These are phyloP conservation scores for Bipolaris sorokiniana DNA, from an alignment of 2,329 filamentous ascomycete genomes.

Conservation along the genomic window DNA sequence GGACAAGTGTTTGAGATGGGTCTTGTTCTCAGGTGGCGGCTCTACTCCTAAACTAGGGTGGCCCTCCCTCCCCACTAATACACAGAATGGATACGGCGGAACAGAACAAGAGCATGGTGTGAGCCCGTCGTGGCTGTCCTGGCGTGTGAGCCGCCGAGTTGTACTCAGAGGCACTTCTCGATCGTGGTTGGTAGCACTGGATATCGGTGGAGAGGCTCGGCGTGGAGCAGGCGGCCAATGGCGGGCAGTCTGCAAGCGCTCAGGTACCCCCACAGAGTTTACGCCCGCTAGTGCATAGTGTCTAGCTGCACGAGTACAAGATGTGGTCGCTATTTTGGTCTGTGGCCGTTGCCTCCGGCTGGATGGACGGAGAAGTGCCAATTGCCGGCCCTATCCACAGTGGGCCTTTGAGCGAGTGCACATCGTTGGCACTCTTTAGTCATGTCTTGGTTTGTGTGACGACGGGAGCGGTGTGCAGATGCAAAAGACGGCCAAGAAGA, in stretches of 20 bases:
- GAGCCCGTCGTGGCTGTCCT: slow-evolving; percentile 28
- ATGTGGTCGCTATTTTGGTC: slow-evolving; percentile 36
- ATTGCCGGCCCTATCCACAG: slow-evolving; percentile 23
- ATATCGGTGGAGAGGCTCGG: slow-evolving; percentile 16
- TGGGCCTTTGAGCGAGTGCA: slow-evolving; percentile 7
- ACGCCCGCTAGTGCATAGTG: slow-evolving; percentile 28
- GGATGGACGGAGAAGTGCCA: slow-evolving; percentile 9
- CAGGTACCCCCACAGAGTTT: slow-evolving; percentile 26
- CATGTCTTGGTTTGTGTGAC: slow-evolving; percentile 38
- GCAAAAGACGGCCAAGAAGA: not conserved
- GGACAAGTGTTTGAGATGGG: slow-evolving; percentile 23
- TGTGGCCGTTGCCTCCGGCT: slow-evolving; percentile 11
- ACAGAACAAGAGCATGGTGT: slow-evolving; percentile 21
- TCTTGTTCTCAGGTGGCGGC: slow-evolving; percentile 21
- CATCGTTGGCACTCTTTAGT: slow-evolving; percentile 20
- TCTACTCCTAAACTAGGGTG: slow-evolving; percentile 18
- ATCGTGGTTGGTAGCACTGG: slow-evolving; percentile 44
- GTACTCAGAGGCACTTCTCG: slow-evolving; percentile 29
- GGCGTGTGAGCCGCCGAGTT: slow-evolving; percentile 38
- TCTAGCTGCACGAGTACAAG: slow-evolving; percentile 27
- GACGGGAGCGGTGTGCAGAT: slow-evolving; percentile 29
- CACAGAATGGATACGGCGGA: not conserved
- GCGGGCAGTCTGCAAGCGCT: slow-evolving; percentile 36
- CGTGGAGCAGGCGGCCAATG: slow-evolving; percentile 38
- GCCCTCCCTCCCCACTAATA: not conserved